A percentile compares a stretch with the other conserved stretches of the same genome.
phyloP scores from a whole-genome alignment of 805 yeast species.

The Ogataea neopini region DNA sequence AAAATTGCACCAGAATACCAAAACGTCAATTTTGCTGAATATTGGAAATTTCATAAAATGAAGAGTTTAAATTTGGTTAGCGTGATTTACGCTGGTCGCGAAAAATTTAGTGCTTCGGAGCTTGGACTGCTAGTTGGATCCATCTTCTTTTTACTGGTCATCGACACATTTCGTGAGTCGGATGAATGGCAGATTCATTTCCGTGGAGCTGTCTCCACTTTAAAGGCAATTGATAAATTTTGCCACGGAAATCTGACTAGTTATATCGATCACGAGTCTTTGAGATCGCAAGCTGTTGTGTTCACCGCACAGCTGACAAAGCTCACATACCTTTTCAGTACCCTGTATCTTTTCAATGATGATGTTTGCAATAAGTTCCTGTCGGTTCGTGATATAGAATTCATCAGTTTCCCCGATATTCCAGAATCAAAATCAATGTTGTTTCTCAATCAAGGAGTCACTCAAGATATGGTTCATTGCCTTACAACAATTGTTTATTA shows the following conservation, averaged over 20 bases:
- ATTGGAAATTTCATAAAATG: conserved; percentile 6
- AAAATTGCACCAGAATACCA: conserved; percentile 1
- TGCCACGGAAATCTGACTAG: background rate
- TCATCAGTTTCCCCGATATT: conserved; percentile 2
- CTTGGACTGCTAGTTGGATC: conserved; percentile 1
- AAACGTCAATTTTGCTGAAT: conserved; percentile 1
- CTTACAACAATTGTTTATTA: background rate
- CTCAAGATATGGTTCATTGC: conserved; percentile 3
- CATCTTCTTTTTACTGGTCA: conserved; percentile 3
- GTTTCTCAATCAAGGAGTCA: background rate
- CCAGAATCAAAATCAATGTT: background rate
- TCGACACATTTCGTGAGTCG: conserved; percentile 1
- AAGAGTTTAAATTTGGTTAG: conserved; percentile 1
- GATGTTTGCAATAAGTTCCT: conserved; percentile 3
- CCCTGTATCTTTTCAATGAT: conserved; percentile 3
- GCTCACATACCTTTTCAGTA: conserved; percentile 5
- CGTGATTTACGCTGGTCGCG: background rate
- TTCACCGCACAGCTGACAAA: conserved; percentile 3
- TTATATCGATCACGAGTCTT: background rate
- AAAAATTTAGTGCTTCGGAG: background rate
- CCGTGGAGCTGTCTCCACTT: conserved; percentile 4
- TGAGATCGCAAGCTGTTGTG: background rate
- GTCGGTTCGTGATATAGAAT: conserved; percentile 3
- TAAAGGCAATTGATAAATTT: conserved; percentile 1
- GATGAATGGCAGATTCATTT: conserved; percentile 7